Base-by-base conservation (phyloP, 768 basidiomycete genomes). In the Mycena filopes region DNA sequence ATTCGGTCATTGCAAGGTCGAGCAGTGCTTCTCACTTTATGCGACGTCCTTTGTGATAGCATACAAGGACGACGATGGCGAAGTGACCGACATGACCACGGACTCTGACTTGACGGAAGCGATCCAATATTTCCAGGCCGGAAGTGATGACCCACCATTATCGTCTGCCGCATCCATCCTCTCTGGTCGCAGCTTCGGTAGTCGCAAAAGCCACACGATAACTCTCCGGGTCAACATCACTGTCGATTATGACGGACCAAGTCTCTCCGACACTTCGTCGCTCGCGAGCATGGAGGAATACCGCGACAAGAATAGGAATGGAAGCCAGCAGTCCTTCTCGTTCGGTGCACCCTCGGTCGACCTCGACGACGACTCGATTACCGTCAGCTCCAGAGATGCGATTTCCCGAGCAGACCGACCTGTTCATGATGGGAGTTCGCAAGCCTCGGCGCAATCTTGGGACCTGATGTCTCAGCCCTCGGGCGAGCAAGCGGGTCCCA, bases 211-310 rank as follows among this genome's bases (percentile, higher is more conserved):
- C 9, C 10, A 36, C 9, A 36, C 36, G 10, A 91, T 98, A 60
- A 92, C 90, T 1, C 78, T 98, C 18, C 84, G 86, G 11, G 87
- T 98, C 38, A 83, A 89, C 47, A 89, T 98, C 43, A 82, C 83
- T 11, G 88, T 96, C 66, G 95, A 96, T 65, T 96, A 95, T 70
- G 96, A 98, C 75, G 94, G 94, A 0, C 94, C 92, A 16, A 93
- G 91, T 77, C 82, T 98, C 61, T 95, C 94, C 11, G 96, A 98
- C 69, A 93, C 95, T 2, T 89, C 88, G 12, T 96, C 94, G 11
- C 78, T 96, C 20, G 86, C 85, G 23, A 94, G 93, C 74, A 71
- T 90, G 73, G 92, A 96, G 45, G 91, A 94, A 68, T 89, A 88
- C 36, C 36, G 36, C 36, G 36, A 36, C 78, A 80, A 78, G 66